Evolutionary conservation across 2,329 filamentous ascomycete species (phyloP), one percentile per base, ranked within the genome.

Genomic region (Acrodontium crateriforme): DNA sequence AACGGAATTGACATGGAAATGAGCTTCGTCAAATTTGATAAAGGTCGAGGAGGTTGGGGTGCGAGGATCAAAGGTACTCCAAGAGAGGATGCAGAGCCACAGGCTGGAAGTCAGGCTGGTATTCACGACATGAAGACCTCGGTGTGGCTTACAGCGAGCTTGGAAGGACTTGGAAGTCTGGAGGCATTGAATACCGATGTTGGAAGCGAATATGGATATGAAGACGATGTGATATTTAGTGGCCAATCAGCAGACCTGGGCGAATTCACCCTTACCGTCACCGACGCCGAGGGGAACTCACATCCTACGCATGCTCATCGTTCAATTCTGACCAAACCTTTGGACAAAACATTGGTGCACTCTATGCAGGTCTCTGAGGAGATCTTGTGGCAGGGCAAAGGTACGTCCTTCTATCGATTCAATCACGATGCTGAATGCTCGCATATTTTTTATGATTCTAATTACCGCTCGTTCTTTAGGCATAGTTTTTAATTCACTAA

Each of bases 1-100:
- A 98, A 98, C 57, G 71, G 70, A 32, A 69, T 98, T 40, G 85
- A 95, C 57, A 69, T 98, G 37, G 91, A 80, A 6, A 94, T 87
- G 23, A 80, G 82, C 28, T 94, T 95, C 56, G 74, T 94, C 48
- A 98, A 95, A 58, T 69, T 93, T 18, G 81, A 85, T 2, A 84
- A 85, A 13, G 89, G 89, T 31, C 38, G 30, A 26, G 42, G 40
- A 8, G 92, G 74, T 56, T 98, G 89, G 89, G 89, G 76, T 30
- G 82, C 78, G 19, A 69, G 89, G 33, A 76, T 98, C 47, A 85
- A 79, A 56, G 89, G 89, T 13, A 70, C 69, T 23, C 77, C 81
- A 20, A 71, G 80, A 25, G 69, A 74, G 4, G 78, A 78, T 50
- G 78, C 54, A 0, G 65, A 73, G 4, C 52, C 61, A 1, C 35